Evolutionary conservation across 164 flowering plant genomes (phyloP), one percentile per base, ranked within the genome.

Genomic region (Brasenia schreberi): DNA sequence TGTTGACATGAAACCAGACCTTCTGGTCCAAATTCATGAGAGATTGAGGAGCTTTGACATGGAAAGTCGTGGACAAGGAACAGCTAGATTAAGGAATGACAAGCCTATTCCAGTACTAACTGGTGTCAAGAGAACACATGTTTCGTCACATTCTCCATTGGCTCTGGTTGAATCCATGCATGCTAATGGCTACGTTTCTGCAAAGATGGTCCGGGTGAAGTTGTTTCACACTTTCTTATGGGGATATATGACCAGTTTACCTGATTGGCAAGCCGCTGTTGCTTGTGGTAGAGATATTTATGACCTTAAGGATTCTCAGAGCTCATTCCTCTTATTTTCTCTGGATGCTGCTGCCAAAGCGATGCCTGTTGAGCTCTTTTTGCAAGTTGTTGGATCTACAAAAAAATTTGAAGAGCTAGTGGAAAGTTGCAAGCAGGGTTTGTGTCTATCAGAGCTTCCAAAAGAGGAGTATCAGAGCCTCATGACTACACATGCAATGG

Each of bases 201-300:
- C 94, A 67, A 92, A 88, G 79, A 92, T 95, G 97, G 83, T 87
- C 65, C 84, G 99, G 64, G 87, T 85, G 59, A 89, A 84, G 85
- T 77, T 95, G 71, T 81, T 95, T 63, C 99, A 95, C 69, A 69
- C 69, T 62, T 95, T 83, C 75, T 73, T 95, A 5, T 95, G 97
- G 97, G 76, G 70, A 66, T 79, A 81, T 66, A 52, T 91, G 19
- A 74, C 75, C 70, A 70, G 77, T 68, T 80, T 79, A 56, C 75
- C 85, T 68, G 80, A 73, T 65, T 78, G 83, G 83, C 53, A 45
- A 45, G 5, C 53, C 53, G 74, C 72, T 72, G 81, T 73, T 76
- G 77, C 72, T 76, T 73, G 74, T 64, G 74, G 82, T 43, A 72
- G 74, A 72, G 76, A 74, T 18, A 73, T 77, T 60, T 42, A 66